Conservation (phyloP, 495 filamentous ascomycete genomes). For the Bacidia rubella region DNA sequence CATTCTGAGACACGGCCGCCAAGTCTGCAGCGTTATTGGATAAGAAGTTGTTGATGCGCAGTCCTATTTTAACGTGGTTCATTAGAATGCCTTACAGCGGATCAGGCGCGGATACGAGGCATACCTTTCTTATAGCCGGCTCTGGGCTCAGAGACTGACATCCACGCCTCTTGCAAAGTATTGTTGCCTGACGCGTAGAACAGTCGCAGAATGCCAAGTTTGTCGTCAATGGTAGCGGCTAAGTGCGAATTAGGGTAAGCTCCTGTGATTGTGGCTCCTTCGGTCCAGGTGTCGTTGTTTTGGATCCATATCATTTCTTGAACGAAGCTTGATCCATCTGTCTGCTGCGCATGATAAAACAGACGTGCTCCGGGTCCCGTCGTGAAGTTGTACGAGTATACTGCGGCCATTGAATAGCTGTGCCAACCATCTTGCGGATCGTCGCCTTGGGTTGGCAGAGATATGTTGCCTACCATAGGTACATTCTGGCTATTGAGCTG, state of each 20-base stretch:
- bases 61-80: background rate
- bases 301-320: conserved; percentile 19
- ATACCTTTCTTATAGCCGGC: background rate
- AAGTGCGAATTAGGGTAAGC: conserved; percentile 11
- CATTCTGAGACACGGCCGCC: conserved; percentile 12
- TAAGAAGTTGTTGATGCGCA: conserved; percentile 9
- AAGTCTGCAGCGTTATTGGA: conserved; percentile 13
- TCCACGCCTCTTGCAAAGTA: conserved; percentile 12
- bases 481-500: conserved; percentile 8
- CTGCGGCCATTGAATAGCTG: conserved; percentile 15
- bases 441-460: conserved; percentile 1
- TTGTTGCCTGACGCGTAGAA: conserved; percentile 12
- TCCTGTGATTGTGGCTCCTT: conserved; percentile 7
- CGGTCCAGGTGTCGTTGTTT: conserved; percentile 12
- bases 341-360: conserved; percentile 13
- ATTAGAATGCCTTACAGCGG: background rate
- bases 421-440: conserved; percentile 16
- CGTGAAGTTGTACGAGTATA: conserved; percentile 14
- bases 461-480: conserved; percentile 7
- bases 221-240: conserved; percentile 13
- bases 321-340: conserved; percentile 12
- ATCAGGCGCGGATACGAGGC: background rate
- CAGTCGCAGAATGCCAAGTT: conserved; percentile 8
- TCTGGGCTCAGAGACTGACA: background rate
- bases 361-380: conserved; percentile 14